Evolutionary conservation across 768 basidiomycete genomes (phyloP).

Genomic region (Suillus lakei): DNA sequence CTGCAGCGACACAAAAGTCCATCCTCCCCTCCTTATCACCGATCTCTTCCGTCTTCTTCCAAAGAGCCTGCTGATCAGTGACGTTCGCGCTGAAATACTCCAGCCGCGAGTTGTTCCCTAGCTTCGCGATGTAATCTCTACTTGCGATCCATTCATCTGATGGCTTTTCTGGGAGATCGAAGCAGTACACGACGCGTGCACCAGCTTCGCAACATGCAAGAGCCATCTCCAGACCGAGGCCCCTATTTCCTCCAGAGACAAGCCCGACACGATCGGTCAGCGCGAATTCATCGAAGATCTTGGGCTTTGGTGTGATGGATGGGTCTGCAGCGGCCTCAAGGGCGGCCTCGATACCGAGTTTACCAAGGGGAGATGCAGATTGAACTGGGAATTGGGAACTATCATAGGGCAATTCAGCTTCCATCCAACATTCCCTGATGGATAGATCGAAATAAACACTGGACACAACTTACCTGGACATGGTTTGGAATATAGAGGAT

Average conservation of each 20-base stretch:
- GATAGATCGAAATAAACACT: not conserved
- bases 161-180: slow-evolving; percentile 62
- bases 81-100: slow-evolving; percentile 74
- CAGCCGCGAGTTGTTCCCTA: slow-evolving; percentile 47
- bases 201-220: slow-evolving; percentile 75
- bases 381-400: slow-evolving; percentile 34
- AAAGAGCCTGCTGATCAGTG: slow-evolving; percentile 61
- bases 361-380: slow-evolving; percentile 58
- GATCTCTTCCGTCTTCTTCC: slow-evolving; percentile 61
- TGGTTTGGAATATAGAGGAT: not conserved
- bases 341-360: slow-evolving; percentile 67
- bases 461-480: not conserved
- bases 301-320: slow-evolving; percentile 41
- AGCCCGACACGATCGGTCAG: slow-evolving; percentile 61
- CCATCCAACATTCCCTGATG: not conserved
- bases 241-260: slow-evolving; percentile 67
- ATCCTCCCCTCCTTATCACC: slow-evolving; percentile 70
- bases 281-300: slow-evolving; percentile 64
- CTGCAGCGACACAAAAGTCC: slow-evolving; percentile 80
- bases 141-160: slow-evolving; percentile 63
- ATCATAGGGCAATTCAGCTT: not conserved
- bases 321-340: slow-evolving; percentile 45
- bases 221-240: slow-evolving; percentile 86
- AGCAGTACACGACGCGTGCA: slow-evolving; percentile 68
- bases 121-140: slow-evolving; percentile 51